Conservation (phyloP, 371 early-diverging fungal species). For the Zancudomyces culisetae region DNA sequence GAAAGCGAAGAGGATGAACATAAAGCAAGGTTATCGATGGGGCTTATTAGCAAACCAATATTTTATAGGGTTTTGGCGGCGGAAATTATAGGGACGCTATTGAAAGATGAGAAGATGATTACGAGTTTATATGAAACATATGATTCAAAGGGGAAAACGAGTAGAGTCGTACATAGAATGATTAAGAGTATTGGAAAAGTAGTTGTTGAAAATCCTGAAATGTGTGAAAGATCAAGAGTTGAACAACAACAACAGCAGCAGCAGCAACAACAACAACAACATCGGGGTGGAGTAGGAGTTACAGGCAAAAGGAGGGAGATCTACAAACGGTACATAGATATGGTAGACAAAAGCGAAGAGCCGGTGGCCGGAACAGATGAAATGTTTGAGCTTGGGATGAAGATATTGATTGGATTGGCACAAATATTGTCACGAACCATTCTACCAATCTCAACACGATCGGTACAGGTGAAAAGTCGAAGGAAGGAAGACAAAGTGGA, state of each 20-base stretch:
- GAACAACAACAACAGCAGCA: background rate
- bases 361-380: background rate
- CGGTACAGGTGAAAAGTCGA: background rate
- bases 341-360: background rate
- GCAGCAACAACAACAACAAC: background rate
- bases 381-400: background rate
- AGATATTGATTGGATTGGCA: background rate
- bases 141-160: conserved; percentile 31
- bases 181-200: conserved; percentile 51
- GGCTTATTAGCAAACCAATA: conserved; percentile 25
- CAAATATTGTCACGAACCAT: background rate
- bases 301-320: too few species aligned
- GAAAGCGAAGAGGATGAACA: conserved; percentile 4
- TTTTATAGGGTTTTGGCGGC: conserved; percentile 79
- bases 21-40: background rate
- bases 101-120: conserved; percentile 35
- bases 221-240: conserved; percentile 4
- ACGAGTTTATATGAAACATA: conserved; percentile 50
- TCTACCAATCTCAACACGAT: background rate
- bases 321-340: too few species aligned
- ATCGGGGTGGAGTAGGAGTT: background rate
- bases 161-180: conserved; percentile 59
- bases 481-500: conserved; percentile 11
- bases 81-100: conserved; percentile 60
- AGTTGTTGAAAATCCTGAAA: conserved; percentile 57